These are phyloP conservation scores for Pichia gijzeniarum DNA, from an alignment of 805 yeast species.

Conservation along the genomic window DNA sequence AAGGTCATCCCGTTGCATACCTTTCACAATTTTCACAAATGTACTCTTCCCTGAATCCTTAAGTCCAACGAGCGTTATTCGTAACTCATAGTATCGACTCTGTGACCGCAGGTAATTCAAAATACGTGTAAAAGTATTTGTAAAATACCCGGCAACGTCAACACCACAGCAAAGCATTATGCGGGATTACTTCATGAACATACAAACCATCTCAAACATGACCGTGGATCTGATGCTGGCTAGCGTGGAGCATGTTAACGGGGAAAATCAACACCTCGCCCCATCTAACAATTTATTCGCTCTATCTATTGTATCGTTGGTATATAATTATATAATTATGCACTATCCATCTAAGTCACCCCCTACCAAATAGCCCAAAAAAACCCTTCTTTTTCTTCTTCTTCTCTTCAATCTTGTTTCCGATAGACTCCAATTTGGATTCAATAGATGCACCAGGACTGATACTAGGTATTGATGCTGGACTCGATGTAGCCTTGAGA, in stretches of 20 bases:
- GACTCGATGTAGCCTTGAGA: background rate
- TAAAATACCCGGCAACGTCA: too few relatives aligned
- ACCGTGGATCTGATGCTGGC: too few relatives aligned
- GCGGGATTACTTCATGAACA: too few relatives aligned
- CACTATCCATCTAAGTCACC: background rate
- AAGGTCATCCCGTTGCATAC: constrained; percentile 8
- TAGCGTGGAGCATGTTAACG: too few relatives aligned
- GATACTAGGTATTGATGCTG: background rate
- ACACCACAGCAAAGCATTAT: too few relatives aligned
- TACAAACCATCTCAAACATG: too few relatives aligned
- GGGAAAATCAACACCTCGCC: too few relatives aligned
- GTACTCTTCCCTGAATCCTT: constrained; percentile 29
- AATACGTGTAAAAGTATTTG: background rate
- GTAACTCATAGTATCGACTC: constrained; percentile 19
- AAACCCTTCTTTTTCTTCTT: constrained; percentile 13
- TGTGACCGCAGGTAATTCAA: background rate
- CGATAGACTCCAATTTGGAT: background rate
- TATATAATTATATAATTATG: constrained; percentile 8
- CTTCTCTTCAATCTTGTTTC: background rate
- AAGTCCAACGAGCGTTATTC: constrained; percentile 26
- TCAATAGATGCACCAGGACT: background rate
- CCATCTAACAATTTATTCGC: background rate
- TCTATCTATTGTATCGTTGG: background rate
- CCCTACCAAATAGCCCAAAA: constrained; percentile 6
- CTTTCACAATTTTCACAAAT: constrained; percentile 18